Evolutionary conservation across 257 asterid species (phyloP), one percentile per base, ranked within the genome.

Genomic region (Lycium ferocissimum): DNA sequence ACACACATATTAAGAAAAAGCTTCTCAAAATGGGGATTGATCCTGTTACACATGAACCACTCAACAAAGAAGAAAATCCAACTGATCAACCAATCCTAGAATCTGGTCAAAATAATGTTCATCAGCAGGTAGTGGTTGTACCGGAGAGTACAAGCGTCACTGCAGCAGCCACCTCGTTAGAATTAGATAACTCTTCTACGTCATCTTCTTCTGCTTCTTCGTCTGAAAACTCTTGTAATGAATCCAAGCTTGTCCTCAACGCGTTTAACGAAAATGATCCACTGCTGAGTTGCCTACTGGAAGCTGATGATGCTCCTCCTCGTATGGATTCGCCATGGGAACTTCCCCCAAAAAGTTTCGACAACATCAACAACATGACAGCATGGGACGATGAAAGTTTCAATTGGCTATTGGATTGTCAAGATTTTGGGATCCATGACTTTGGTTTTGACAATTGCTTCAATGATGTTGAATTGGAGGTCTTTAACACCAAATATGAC

Each of bases 1-100:
- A 96, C 88, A 96, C 99, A 0, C 99, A 96, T 67, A 96, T 96
- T 75, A 96, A 96, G 92, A 96, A 96, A 81, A 94, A 96, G 83
- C 98, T 96, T 65, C 72, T 96, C 3, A 96, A 93, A 86, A 92
- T 93, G 97, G 99, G 98, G 45, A 93, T 96, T 54, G 98, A 96
- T 66, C 99, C 98, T 0, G 93, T 96, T 65, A 94, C 98, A 6
- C 99, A 96, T 85, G 90, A 94, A 80, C 97, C 94, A 62, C 90
- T 94, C 49, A 84, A 86, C 33, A 91, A 86, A 79, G 90, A 88
- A 71, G 84, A 80, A 11, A 84, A 86, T 9, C 22, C 88, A 71
- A 84, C 26, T 22, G 85, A 89, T 11, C 84, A 47, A 47, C 7
- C 54, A 3, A 86, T 38, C 71, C 86, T 69, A 5, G 84, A 87